A percentile compares a stretch with the other conserved stretches of the same genome.
Evolutionary conservation across 108 stramenopile species (phyloP).

Genomic region (Discostella pseudostelligera): DNA sequence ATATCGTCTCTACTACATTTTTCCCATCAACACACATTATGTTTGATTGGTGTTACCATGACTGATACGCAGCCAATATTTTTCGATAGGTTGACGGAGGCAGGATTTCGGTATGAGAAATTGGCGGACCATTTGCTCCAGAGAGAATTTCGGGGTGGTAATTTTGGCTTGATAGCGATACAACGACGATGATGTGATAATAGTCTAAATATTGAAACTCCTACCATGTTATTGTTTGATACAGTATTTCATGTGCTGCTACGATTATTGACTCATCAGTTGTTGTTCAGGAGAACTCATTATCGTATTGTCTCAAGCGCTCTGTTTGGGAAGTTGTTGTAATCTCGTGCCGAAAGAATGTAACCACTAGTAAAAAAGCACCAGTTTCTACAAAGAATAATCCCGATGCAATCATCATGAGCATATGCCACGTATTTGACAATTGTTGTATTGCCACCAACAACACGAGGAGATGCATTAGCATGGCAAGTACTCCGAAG

Average conservation of each 20-base stretch:
- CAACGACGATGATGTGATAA: conserved; percentile 22
- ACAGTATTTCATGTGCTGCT: too few species aligned
- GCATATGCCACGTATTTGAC: conserved; percentile 19
- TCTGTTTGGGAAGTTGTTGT: conserved; percentile 7
- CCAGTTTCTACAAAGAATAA: conserved; percentile 36
- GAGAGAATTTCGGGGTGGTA: conserved; percentile 54
- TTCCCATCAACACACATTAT: conserved; percentile 54
- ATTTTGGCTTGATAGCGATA: conserved; percentile 80
- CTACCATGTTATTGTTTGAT: too few species aligned
- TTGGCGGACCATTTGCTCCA: conserved; percentile 67
- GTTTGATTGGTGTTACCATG: conserved; percentile 81
- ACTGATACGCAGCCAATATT: conserved; percentile 76
- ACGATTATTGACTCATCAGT: too few species aligned
- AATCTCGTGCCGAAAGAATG: background rate
- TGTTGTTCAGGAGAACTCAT: too few species aligned
- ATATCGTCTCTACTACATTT: conserved; percentile 58
- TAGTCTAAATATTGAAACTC: too few species aligned
- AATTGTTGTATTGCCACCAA: conserved; percentile 4
- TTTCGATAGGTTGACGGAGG: conserved; percentile 54
- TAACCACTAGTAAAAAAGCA: conserved; percentile 31
- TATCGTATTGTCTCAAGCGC: background rate
- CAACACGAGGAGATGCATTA: conserved; percentile 22
- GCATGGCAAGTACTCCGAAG: conserved; percentile 10
- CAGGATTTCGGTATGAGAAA: conserved; percentile 67
- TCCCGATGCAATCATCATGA: conserved; percentile 29